Evolutionary conservation across 768 basidiomycete species (phyloP).

Genomic region (Lanmaoa pseudosensibilis): DNA sequence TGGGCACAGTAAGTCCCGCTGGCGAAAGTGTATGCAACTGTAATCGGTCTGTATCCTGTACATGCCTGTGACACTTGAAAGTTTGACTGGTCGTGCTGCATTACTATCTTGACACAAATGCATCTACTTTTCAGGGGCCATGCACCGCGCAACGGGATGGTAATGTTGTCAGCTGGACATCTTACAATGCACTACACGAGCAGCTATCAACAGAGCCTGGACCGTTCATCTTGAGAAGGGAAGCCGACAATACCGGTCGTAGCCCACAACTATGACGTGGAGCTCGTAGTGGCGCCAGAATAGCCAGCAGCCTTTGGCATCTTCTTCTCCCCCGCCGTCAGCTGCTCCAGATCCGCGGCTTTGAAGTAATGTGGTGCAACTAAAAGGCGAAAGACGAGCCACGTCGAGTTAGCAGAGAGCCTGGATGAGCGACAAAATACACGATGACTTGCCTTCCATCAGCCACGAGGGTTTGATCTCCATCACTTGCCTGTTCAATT

Average conservation of each 20-base stretch:
- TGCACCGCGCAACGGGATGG: not conserved
- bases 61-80: conserved; percentile 2
- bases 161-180: not conserved
- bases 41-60: conserved; percentile 1
- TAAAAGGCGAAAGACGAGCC: conserved; percentile 29
- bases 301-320: conserved; percentile 78
- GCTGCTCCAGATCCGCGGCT: conserved; percentile 74
- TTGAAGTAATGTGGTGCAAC: conserved; percentile 98
- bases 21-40: not conserved
- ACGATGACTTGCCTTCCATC: conserved; percentile 65
- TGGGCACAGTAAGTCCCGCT: conserved; percentile 45
- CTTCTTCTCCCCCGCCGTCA: conserved; percentile 82
- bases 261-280: conserved; percentile 6
- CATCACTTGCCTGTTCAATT: conserved; percentile 76
- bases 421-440: not conserved
- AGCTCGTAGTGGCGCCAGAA: conserved; percentile 18
- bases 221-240: not conserved
- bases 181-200: not conserved
- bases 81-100: not conserved
- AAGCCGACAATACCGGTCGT: not conserved
- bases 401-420: conserved; percentile 2
- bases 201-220: not conserved
- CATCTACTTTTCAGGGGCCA: not conserved
- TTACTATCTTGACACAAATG: not conserved
- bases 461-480: conserved; percentile 97